These are phyloP conservation scores for Boletus sp. DNA, from an alignment of 768 basidiomycete species.

Conservation along the genomic window DNA sequence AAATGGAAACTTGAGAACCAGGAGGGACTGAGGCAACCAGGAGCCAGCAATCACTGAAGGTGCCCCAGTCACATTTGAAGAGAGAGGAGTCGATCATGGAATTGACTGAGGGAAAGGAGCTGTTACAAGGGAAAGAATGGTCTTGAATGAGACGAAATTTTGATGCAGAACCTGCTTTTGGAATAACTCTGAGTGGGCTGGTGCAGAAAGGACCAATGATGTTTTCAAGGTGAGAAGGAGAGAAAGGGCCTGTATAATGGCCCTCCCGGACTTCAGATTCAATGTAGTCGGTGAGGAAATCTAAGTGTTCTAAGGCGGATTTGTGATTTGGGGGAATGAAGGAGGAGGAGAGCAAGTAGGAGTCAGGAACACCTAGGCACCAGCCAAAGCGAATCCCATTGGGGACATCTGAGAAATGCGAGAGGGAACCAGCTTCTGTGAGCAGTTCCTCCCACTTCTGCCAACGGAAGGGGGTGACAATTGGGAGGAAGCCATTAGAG, in stretches of 20 bases:
- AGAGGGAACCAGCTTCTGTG: too few species aligned
- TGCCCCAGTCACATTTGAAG: neutral
- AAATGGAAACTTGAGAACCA: neutral
- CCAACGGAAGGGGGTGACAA: slow-evolving; percentile 25
- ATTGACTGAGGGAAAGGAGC: neutral
- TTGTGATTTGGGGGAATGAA: neutral
- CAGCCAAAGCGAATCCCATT: neutral
- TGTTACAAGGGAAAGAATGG: slow-evolving; percentile 17
- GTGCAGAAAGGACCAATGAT: slow-evolving; percentile 42
- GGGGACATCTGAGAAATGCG: too few species aligned
- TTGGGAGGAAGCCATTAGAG: slow-evolving; percentile 14
- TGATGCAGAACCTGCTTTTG: slow-evolving; percentile 27
- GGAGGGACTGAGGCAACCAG: neutral
- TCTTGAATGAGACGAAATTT: slow-evolving; percentile 35
- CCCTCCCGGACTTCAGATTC: slow-evolving; percentile 27
- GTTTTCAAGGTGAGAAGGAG: slow-evolving; percentile 12
- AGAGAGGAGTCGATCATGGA: neutral
- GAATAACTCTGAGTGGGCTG: slow-evolving; percentile 40
- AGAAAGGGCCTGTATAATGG: slow-evolving; percentile 27
- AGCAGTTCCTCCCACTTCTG: slow-evolving; percentile 13
- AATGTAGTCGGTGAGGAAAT: slow-evolving; percentile 36
- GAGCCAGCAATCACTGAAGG: neutral
- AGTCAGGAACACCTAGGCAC: neutral
- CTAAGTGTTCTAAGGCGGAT: neutral
- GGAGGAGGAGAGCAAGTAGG: neutral